A percentile compares a stretch with the other conserved stretches of the same genome.
phyloP scores from a whole-genome alignment of 1,139 yeast species.

The Pichia sp. region DNA sequence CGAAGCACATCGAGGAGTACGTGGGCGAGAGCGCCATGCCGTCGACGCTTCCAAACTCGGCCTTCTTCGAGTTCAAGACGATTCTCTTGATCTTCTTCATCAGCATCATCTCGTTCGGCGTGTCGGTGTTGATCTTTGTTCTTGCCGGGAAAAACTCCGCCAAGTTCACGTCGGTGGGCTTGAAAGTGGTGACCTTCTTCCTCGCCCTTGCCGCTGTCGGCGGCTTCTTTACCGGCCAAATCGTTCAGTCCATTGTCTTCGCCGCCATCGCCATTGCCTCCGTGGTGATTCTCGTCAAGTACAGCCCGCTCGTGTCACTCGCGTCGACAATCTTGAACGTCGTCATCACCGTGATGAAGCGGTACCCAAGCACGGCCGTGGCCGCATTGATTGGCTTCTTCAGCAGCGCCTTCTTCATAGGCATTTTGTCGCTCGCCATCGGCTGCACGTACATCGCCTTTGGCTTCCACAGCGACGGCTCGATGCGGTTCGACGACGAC shows the following conservation, averaged over 20 bases:
- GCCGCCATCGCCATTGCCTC: conserved; percentile 58
- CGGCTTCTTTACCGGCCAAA: conserved; percentile 59
- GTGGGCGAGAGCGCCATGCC: conserved; percentile 53
- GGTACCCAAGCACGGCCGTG: conserved; percentile 64
- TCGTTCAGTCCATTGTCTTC: conserved; percentile 77
- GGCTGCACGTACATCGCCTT: conserved; percentile 35
- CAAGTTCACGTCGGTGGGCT: conserved; percentile 64
- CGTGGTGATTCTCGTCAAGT: conserved; percentile 72
- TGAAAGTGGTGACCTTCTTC: conserved; percentile 59
- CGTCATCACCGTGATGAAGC: conserved; percentile 71
- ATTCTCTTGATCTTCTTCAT: conserved; percentile 67
- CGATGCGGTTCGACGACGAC: conserved; percentile 20
- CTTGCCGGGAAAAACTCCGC: conserved; percentile 65
- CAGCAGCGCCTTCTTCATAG: conserved; percentile 31
- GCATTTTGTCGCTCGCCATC: conserved; percentile 15
- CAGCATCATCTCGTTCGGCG: conserved; percentile 56
- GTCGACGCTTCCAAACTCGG: conserved; percentile 64
- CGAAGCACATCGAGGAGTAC: conserved; percentile 45
- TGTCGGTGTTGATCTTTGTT: conserved; percentile 53
- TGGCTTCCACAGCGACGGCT: conserved; percentile 55
- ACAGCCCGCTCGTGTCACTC: conserved; percentile 49
- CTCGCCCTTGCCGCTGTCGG: conserved; percentile 74
- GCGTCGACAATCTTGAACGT: conserved; percentile 71
- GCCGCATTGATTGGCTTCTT: conserved; percentile 56
- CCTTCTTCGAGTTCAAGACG: conserved; percentile 34